phyloP scores from a whole-genome alignment of 2,329 filamentous ascomycete genomes.

The Apiospora sp. region DNA sequence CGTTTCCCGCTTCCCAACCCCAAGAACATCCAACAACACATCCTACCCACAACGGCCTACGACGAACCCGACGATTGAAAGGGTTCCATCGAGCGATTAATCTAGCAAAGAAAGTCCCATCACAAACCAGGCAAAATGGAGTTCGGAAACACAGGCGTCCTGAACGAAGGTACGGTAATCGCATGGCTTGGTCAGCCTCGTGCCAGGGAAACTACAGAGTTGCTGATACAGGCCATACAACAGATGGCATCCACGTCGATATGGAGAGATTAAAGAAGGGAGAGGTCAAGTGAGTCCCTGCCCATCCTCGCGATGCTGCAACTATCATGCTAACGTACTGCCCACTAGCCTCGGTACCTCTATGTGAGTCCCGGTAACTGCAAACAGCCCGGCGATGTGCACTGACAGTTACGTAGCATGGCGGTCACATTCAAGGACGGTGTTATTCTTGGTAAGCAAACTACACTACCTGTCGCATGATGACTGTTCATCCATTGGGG shows the following conservation, averaged over 20 bases:
- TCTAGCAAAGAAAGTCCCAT: neutral
- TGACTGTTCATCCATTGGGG: neutral
- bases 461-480: neutral
- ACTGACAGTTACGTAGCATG: constrained; percentile 70
- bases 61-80: neutral
- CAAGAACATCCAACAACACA: constrained; percentile 21
- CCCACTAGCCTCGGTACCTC: constrained; percentile 85
- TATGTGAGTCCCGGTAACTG: constrained; percentile 67
- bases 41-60: neutral
- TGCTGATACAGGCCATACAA: constrained; percentile 35
- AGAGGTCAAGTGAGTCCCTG: constrained; percentile 87
- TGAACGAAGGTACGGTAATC: constrained; percentile 65
- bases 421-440: constrained; percentile 99
- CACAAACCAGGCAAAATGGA: constrained; percentile 57
- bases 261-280: constrained; percentile 99
- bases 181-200: constrained; percentile 24
- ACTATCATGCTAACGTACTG: constrained; percentile 37
- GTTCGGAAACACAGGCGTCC: constrained; percentile 67
- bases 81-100: neutral
- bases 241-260: constrained; percentile 99
- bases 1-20: constrained; percentile 4
- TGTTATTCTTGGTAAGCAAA: constrained; percentile 78
- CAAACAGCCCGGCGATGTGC: constrained; percentile 1
- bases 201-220: constrained; percentile 20
- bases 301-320: neutral